These are phyloP conservation scores for Hypoxylon sp. DNA, from an alignment of 2,329 filamentous ascomycete species.

Conservation along the genomic window DNA sequence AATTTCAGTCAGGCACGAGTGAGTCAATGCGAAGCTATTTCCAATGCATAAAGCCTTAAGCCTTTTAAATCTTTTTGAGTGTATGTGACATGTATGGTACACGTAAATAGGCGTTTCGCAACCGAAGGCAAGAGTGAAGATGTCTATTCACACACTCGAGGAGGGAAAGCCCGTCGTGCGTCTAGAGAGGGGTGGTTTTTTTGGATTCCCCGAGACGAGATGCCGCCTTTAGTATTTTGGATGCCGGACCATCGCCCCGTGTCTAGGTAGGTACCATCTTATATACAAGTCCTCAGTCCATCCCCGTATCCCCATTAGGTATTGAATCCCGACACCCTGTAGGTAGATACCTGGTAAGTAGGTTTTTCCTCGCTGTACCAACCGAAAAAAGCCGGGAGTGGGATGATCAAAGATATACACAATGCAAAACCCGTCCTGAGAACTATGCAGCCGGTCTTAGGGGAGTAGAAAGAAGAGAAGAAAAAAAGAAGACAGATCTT, in stretches of 20 bases:
- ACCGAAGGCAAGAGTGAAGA: constrained; percentile 32
- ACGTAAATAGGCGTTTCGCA: not conserved
- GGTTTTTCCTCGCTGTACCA: not conserved
- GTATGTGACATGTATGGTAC: not conserved
- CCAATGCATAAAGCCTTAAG: not conserved
- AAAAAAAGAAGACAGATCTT: constrained; percentile 20
- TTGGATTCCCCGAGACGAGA: constrained; percentile 1
- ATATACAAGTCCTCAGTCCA: not conserved
- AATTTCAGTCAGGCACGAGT: not conserved
- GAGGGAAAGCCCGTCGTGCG: not conserved
- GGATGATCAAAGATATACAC: constrained; percentile 18
- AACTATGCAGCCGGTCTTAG: constrained; percentile 29
- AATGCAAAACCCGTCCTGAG: constrained; percentile 33
- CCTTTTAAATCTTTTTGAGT: not conserved
- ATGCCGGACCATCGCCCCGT: not conserved
- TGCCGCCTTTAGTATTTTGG: not conserved
- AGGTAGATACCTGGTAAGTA: not conserved
- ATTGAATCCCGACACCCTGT: not conserved
- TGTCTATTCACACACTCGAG: constrained; percentile 34
- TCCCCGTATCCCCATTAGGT: not conserved
- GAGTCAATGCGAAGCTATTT: not conserved
- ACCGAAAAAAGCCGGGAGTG: not conserved
- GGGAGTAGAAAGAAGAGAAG: not conserved
- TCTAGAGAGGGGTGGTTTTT: constrained; percentile 3
- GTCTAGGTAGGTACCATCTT: not conserved